These are phyloP conservation scores for Sporisorium sorghi DNA, from an alignment of 1,284 basidiomycete species.

Conservation along the genomic window DNA sequence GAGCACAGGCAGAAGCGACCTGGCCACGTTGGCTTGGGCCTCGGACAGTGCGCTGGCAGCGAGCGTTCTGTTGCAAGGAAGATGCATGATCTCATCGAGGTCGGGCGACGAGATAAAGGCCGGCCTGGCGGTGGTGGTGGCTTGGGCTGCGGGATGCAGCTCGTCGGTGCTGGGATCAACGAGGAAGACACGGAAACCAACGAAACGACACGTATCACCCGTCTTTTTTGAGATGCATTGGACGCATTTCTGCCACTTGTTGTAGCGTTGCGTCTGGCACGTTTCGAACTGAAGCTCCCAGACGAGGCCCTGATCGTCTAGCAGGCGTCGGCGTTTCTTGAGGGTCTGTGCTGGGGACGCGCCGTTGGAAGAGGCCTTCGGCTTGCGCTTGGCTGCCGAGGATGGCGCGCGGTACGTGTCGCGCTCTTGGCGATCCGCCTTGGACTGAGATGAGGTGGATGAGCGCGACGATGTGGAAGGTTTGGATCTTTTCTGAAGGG, in stretches of 20 bases:
- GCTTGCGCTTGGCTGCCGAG: not conserved
- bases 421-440: not conserved
- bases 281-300: conserved; percentile 32
- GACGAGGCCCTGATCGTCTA: conserved; percentile 7
- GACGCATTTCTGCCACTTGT: conserved; percentile 31
- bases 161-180: conserved; percentile 25
- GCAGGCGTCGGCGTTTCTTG: conserved; percentile 7
- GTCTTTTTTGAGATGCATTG: conserved; percentile 29
- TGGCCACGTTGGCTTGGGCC: conserved; percentile 25
- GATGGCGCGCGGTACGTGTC: conserved; percentile 7
- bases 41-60: conserved; percentile 3
- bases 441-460: not conserved
- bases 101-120: conserved; percentile 32
- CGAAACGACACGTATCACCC: conserved; percentile 47
- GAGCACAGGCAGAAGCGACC: conserved; percentile 33
- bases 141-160: not conserved
- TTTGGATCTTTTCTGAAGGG: conserved; percentile 13
- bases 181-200: conserved; percentile 33
- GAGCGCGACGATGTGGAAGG: conserved; percentile 9
- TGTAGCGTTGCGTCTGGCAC: conserved; percentile 16
- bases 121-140: not conserved
- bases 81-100: conserved; percentile 29
- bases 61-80: conserved; percentile 23
- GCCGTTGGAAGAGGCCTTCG: not conserved
- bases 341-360: not conserved